A percentile compares a stretch with the other conserved stretches of the same genome.
These are phyloP conservation scores for Crithidia bombi DNA, from an alignment of 208 protist species.

Conservation along the genomic window DNA sequence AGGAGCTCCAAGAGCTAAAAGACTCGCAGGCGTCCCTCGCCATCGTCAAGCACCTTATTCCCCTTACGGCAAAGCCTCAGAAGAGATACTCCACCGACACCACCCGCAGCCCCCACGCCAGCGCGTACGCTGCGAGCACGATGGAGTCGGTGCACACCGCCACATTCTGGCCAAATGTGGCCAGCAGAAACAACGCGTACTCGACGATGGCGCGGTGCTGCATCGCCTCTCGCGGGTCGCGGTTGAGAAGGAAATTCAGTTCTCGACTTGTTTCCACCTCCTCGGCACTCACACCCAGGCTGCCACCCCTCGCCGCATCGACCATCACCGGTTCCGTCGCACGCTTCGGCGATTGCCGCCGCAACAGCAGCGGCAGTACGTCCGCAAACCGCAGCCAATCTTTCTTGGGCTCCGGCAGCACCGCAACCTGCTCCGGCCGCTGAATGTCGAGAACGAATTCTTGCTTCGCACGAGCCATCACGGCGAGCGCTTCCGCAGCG, in stretches of 20 bases:
- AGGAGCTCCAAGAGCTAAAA: too few species aligned
- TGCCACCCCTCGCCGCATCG: not conserved
- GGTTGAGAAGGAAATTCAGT: constrained; percentile 49
- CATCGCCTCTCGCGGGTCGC: constrained; percentile 46
- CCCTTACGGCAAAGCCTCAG: too few species aligned
- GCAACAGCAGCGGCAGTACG: constrained; percentile 37
- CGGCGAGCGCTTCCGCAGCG: constrained; percentile 46
- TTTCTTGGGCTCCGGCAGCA: constrained; percentile 38
- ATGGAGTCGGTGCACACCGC: constrained; percentile 74
- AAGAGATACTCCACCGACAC: constrained; percentile 43
- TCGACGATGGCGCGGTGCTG: constrained; percentile 50
- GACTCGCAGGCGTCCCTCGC: too few species aligned
- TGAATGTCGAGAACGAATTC: constrained; percentile 75
- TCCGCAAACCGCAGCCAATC: constrained; percentile 48
- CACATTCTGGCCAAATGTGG: constrained; percentile 36
- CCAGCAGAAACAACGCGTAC: constrained; percentile 52
- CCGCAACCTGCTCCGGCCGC: constrained; percentile 43
- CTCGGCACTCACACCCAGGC: not conserved
- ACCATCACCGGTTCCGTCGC: not conserved
- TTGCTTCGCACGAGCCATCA: constrained; percentile 63
- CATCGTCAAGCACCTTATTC: too few species aligned
- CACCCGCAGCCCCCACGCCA: constrained; percentile 64
- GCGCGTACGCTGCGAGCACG: constrained; percentile 65
- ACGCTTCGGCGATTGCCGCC: not conserved
- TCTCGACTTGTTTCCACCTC: constrained; percentile 9